phyloP scores from a whole-genome alignment of 192 early-diverging fungal genomes.

The Backusella tuberculispora region DNA sequence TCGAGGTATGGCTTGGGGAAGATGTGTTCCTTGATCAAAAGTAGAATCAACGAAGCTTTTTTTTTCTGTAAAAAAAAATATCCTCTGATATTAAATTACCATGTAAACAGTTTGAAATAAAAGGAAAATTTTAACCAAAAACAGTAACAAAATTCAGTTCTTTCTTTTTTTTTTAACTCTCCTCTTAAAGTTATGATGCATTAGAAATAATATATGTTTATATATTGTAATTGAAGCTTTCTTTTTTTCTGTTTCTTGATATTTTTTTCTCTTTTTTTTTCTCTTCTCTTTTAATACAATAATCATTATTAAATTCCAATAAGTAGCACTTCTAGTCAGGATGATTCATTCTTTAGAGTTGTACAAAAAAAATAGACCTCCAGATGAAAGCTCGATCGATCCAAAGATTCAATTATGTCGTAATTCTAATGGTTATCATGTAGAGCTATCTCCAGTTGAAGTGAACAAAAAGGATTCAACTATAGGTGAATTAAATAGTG shows the following conservation, averaged over 20 bases:
- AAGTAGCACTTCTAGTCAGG: no score
- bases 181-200: neutral
- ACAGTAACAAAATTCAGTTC: neutral
- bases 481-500: no score
- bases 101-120: neutral
- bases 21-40: slow-evolving; percentile 32
- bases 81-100: neutral
- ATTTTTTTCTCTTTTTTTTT: neutral
- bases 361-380: no score
- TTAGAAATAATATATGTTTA: no score
- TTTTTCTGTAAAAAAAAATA: neutral
- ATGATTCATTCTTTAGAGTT: no score
- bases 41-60: neutral
- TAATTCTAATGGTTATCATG: neutral
- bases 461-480: no score
- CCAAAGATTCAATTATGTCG: neutral
- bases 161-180: neutral
- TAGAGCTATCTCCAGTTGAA: no score
- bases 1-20: slow-evolving; percentile 50
- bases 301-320: no score
- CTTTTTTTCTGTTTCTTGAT: neutral
- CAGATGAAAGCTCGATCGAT: neutral
- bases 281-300: neutral
- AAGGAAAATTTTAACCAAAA: neutral
- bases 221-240: no score